A percentile compares a stretch with the other conserved stretches of the same genome.
Conservation (phyloP, 2,329 filamentous ascomycete genomes). For the Grosmannia clavigera region DNA sequence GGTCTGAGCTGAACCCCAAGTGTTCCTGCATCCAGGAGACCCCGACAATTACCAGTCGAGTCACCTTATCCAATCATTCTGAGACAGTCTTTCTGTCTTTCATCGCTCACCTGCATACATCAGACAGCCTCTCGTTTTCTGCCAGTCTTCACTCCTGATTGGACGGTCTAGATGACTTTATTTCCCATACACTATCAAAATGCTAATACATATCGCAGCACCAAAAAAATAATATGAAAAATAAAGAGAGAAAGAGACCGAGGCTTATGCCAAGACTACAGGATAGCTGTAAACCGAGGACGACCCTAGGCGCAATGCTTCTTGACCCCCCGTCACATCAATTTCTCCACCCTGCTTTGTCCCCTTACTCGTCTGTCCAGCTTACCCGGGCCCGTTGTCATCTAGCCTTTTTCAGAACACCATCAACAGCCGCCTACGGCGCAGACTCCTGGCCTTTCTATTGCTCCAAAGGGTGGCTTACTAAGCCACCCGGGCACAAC, state of each 20-base stretch:
- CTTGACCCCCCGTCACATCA: neutral
- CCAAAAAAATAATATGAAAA: neutral
- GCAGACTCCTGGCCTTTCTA: too few species aligned
- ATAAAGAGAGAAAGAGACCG: neutral
- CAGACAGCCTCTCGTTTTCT: neutral
- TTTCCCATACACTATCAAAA: neutral
- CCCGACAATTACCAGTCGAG: neutral
- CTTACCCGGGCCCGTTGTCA: too few species aligned
- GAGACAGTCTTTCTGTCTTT: neutral
- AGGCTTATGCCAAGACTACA: neutral
- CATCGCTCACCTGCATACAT: neutral
- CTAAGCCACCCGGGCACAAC: neutral
- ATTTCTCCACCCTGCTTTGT: neutral
- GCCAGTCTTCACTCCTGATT: neutral
- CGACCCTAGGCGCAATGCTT: neutral
- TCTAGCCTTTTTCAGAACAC: too few species aligned
- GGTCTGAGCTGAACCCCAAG: neutral
- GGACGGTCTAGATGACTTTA: neutral
- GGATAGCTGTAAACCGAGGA: neutral
- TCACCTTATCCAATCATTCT: neutral
- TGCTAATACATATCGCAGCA: neutral
- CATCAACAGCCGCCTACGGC: too few species aligned
- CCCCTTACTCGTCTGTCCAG: too few species aligned
- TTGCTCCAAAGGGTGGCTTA: too few species aligned
- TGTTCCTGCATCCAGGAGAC: neutral